phyloP scores from a whole-genome alignment of 1,284 basidiomycete genomes.

The Austroboletus novae-zelandiae region DNA sequence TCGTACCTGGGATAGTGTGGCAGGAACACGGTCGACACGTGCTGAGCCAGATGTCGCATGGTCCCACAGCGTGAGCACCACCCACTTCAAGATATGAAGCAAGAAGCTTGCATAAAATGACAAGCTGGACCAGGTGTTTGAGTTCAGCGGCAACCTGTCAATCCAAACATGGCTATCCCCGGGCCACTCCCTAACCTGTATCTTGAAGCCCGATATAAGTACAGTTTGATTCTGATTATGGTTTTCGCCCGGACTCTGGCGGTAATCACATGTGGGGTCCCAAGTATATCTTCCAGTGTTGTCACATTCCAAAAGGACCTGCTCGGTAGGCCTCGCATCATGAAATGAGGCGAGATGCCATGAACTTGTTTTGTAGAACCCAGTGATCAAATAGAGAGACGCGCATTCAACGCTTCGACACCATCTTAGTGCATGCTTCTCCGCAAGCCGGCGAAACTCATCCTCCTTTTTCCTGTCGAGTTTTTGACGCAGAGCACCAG shows the following conservation, averaged over 20 bases:
- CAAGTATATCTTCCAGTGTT: neutral
- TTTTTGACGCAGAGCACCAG: neutral
- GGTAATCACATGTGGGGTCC: neutral
- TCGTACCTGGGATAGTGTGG: too few relatives aligned
- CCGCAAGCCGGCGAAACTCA: neutral
- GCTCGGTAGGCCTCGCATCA: neutral
- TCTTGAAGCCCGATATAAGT: neutral
- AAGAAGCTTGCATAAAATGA: too few relatives aligned
- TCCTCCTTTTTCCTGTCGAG: neutral
- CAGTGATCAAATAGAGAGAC: conserved; percentile 8
- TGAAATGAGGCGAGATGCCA: conserved; percentile 1
- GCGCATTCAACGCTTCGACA: neutral
- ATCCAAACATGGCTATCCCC: neutral
- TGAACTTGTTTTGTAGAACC: neutral
- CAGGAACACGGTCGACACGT: too few relatives aligned
- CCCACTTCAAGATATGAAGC: too few relatives aligned
- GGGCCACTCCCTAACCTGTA: neutral
- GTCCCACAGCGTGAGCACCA: too few relatives aligned
- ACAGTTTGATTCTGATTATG: neutral
- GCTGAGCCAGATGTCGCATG: too few relatives aligned
- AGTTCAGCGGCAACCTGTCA: neutral
- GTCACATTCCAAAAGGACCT: neutral
- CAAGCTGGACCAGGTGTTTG: neutral
- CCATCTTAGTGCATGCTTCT: conserved; percentile 1
- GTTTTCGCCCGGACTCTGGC: neutral